Percentiles rank a stretch among this genome's conserved stretches.
phyloP scores from a whole-genome alignment of 2,329 filamentous ascomycete genomes.

The Onygena corvina region DNA sequence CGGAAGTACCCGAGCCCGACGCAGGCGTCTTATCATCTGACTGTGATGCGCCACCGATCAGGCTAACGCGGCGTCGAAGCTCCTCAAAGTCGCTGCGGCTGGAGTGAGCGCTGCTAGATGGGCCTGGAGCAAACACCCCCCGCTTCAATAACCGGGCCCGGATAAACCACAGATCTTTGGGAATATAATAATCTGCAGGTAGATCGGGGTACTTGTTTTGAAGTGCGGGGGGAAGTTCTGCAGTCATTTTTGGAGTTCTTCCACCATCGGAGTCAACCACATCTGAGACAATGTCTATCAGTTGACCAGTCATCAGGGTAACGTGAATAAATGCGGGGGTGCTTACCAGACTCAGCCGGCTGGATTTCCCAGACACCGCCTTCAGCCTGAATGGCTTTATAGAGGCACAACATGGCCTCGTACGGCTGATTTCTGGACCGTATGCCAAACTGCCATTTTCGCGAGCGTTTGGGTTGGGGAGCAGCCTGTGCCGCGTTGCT shows the following conservation, averaged over 20 bases:
- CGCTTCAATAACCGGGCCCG: slow-evolving; percentile 78
- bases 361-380: slow-evolving; percentile 73
- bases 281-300: slow-evolving; percentile 14
- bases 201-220: slow-evolving; percentile 36
- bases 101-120: slow-evolving; percentile 28
- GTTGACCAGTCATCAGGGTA: background rate
- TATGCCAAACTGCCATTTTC: slow-evolving; percentile 97
- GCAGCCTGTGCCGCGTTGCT: slow-evolving; percentile 43
- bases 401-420: slow-evolving; percentile 89
- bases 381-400: slow-evolving; percentile 77
- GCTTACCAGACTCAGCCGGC: slow-evolving; percentile 30
- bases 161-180: slow-evolving; percentile 90
- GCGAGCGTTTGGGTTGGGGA: slow-evolving; percentile 49
- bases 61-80: slow-evolving; percentile 29
- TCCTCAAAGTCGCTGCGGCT: slow-evolving; percentile 34
- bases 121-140: slow-evolving; percentile 50
- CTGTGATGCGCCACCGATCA: slow-evolving; percentile 24
- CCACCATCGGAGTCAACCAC: slow-evolving; percentile 26
- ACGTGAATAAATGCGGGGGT: background rate
- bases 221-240: slow-evolving; percentile 29
- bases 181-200: slow-evolving; percentile 60
- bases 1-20: slow-evolving; percentile 17
- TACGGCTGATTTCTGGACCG: slow-evolving; percentile 85
- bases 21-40: slow-evolving; percentile 26
- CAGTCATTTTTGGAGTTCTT: slow-evolving; percentile 25